Evolutionary conservation across 2,329 filamentous ascomycete species (phyloP).

Genomic region (Dactylonectria macrodidyma): DNA sequence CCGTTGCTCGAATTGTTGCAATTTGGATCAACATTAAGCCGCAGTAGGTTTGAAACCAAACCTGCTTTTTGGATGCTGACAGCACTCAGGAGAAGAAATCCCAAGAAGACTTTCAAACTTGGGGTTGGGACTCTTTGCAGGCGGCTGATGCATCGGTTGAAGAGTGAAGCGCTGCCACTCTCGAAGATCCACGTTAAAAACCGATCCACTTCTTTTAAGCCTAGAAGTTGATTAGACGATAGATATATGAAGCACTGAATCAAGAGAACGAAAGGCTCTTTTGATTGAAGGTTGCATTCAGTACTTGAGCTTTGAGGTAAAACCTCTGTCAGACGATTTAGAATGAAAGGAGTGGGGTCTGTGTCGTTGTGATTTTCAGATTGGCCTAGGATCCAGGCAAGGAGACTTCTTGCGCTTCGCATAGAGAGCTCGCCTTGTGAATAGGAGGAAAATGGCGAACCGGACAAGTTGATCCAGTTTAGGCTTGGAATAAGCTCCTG

Average conservation of each 20-base stretch:
- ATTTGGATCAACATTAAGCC: background rate
- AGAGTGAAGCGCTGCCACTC: background rate
- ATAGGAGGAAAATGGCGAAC: background rate
- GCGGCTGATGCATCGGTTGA: background rate
- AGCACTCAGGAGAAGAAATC: background rate
- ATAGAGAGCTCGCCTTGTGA: background rate
- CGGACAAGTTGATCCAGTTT: background rate
- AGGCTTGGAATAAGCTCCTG: background rate
- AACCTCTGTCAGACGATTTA: background rate
- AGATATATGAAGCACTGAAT: constrained; percentile 12
- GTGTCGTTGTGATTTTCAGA: too few species aligned
- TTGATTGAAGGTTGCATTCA: background rate
- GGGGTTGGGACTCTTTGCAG: background rate
- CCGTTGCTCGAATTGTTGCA: background rate
- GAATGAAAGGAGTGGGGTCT: background rate
- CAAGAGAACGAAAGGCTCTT: background rate
- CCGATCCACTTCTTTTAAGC: background rate
- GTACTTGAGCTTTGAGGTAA: background rate
- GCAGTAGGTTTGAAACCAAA: background rate
- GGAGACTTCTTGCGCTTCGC: background rate
- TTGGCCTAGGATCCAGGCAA: background rate
- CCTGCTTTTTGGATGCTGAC: background rate
- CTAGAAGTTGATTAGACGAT: background rate
- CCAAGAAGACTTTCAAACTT: constrained; percentile 4
- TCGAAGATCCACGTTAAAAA: constrained; percentile 1